These are phyloP conservation scores for Phytophthora crassamura DNA, from an alignment of 352 stramenopile genomes.

Conservation along the genomic window DNA sequence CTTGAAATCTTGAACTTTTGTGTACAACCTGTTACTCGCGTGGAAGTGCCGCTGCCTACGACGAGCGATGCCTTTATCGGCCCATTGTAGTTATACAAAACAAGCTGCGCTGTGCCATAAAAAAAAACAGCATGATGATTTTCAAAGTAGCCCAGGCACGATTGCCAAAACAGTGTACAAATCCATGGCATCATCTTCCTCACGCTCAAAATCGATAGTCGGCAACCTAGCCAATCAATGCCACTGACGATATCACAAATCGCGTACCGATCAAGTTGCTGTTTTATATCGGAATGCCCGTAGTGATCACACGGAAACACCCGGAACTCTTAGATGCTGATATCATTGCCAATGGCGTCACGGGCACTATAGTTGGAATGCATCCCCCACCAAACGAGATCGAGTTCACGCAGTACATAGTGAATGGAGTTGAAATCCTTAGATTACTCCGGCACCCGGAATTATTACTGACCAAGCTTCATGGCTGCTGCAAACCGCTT, in stretches of 20 bases:
- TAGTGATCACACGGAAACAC: conserved; percentile 9
- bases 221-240: conserved; percentile 1
- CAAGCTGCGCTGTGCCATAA: conserved; percentile 7
- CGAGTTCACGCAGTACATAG: neutral
- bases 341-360: too few relatives aligned
- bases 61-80: neutral
- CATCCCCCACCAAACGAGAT: neutral
- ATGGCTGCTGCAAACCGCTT: too few relatives aligned
- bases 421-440: too few relatives aligned
- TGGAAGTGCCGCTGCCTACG: neutral
- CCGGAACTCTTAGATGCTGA: neutral
- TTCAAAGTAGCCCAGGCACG: neutral
- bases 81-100: conserved; percentile 16
- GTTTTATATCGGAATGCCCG: conserved; percentile 15
- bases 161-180: neutral
- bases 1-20: conserved; percentile 2
- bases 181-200: neutral
- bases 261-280: conserved; percentile 6
- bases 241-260: conserved; percentile 3
- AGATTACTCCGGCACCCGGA: too few relatives aligned
- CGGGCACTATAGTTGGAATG: conserved; percentile 8
- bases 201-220: neutral
- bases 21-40: neutral
- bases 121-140: conserved; percentile 14
- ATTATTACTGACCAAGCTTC: too few relatives aligned